Evolutionary conservation across 2,329 filamentous ascomycete species (phyloP).

Genomic region (Helminthosporium solani): DNA sequence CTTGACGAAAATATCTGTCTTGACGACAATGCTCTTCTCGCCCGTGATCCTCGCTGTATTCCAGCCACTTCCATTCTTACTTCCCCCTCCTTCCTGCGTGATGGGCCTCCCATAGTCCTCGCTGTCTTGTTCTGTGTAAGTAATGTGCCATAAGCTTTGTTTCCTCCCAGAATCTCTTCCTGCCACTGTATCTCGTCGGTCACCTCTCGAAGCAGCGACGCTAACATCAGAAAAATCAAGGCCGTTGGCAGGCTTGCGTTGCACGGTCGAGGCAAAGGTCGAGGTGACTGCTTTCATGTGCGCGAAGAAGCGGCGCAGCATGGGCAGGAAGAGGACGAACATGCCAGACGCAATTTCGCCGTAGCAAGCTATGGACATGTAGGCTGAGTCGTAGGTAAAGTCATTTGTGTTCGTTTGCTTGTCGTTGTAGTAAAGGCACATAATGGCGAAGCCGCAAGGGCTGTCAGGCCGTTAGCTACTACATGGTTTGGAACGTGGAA

Average conservation of each 20-base stretch:
- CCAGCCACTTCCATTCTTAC: background rate
- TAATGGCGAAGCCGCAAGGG: conserved; percentile 13
- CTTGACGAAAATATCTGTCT: background rate
- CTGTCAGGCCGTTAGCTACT: conserved; percentile 2
- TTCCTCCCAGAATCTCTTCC: background rate
- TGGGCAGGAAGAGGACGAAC: conserved; percentile 20
- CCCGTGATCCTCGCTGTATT: background rate
- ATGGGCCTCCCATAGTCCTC: conserved; percentile 1
- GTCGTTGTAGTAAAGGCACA: conserved; percentile 18
- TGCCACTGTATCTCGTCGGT: background rate
- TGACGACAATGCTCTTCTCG: background rate
- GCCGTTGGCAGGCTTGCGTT: background rate
- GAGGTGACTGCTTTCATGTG: conserved; percentile 5
- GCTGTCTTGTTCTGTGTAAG: conserved; percentile 11
- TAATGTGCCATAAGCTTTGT: conserved; percentile 14
- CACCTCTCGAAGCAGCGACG: background rate
- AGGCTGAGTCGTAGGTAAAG: conserved; percentile 8
- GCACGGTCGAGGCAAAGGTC: background rate
- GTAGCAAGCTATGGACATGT: conserved; percentile 17
- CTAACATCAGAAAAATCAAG: background rate
- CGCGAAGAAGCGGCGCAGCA: conserved; percentile 16
- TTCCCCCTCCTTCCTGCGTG: background rate
- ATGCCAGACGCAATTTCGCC: conserved; percentile 17
- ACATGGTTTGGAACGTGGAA: background rate
- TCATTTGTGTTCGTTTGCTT: conserved; percentile 5